Evolutionary conservation across 1,284 basidiomycete species (phyloP), one percentile per base, ranked within the genome.

Genomic region (Tylopilus sp.): DNA sequence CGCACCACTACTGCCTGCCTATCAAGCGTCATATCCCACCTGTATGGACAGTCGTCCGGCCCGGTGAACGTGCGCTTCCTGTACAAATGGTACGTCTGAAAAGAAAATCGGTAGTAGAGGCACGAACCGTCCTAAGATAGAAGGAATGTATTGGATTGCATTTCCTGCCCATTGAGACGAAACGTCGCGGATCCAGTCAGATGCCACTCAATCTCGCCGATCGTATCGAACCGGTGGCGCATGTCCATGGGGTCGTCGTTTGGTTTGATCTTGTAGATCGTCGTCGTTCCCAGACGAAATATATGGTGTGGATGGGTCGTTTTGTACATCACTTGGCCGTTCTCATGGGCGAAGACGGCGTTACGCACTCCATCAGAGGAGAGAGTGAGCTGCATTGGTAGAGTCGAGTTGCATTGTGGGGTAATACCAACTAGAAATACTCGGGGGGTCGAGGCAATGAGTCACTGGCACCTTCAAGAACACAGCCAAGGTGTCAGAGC

Each of bases 31-130:
- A 66, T 57, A n/a, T 68, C 56, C 66, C 64, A 69, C 23, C 54
- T 55, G 30, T 66, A 66, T 1, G 42, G 18, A 2, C 33, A 28
- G 4, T 55, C 56, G 45, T 66, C 62, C 3, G 60, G 53, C 0
- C 58, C 66, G 5, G 46, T 65, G 31, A 69, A 68, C 10, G 63
- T 57, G 16, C 67, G 62, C n/a, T 59, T 61, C 19, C 65, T 69
- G 26, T 16, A 26, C 0, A 18, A 29, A 42, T 11, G 6, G 43
- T 19, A 8, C 16, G 16, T 8, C 26, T 12, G 2, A 11, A 37
- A 21, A 6, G 15, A 6, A 15, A 16, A 26, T 5, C 19, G 11
- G 3, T 30, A 10, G 16, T 2, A 4, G 2, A 6, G 13, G 23
- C 2, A 44, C 65, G 30, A 16, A 68, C 67, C 56, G 49, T 44